Evolutionary conservation across 1,284 basidiomycete species (phyloP), one percentile per base, ranked within the genome.

Genomic region (Sphagnurus paluster): DNA sequence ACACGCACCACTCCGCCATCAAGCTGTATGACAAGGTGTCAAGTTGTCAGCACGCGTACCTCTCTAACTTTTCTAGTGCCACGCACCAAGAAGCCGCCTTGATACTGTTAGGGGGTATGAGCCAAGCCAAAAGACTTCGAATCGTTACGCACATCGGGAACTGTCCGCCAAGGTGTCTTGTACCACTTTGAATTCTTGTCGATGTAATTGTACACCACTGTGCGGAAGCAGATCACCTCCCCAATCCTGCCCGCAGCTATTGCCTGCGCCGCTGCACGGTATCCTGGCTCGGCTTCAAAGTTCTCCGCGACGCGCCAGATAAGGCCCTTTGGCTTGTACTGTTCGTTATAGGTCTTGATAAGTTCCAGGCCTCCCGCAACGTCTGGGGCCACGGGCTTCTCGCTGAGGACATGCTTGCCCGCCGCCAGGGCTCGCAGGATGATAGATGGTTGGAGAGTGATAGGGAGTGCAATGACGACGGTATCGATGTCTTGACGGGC

Each of bases 251-350:
- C 80, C 46, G 69, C 64, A 2, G 63, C 64, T 48, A 90, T 74
- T 2, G 76, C 64, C 28, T 79, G 71, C 11, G 70, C 75, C 3
- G 82, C 87, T 2, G 67, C 69, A 33, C 70, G 65, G 71, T 74
- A 68, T 35, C 69, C 77, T 5, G 85, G 78, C 61, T 91, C 90
- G 17, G 79, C 80, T 58, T 90, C 87, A 53, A 69, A 88, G 66
- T 93, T 90, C 71, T 93, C 90, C 13, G 90, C 90, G n/a, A 93
- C 78, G 42, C 86, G 75, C 91, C 92, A 94, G 28, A 89, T 67
- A 25, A 93, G 63, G 1, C 85, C 87, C 61, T 84, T 83, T 3
- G 76, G 71, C 64, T 81, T 80, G 68, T 81, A 91, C 28, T 67
- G 62, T 37, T 62, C 61, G 56, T 89, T 79, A 60, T 90, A 93